Base-by-base conservation (phyloP, 257 asterid genomes). In the Euphrasia confusa region DNA sequence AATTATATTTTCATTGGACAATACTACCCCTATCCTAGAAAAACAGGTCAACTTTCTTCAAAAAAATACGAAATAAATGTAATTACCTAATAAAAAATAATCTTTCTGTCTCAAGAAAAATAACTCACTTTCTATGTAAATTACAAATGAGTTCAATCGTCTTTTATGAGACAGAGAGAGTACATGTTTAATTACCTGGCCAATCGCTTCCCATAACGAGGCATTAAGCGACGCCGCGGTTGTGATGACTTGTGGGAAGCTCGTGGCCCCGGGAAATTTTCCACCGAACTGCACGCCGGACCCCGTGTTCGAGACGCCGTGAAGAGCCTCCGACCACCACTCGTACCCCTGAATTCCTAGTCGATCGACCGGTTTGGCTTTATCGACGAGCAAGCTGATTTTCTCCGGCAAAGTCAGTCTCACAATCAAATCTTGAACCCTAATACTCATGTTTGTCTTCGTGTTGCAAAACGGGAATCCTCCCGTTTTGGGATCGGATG, bases 311-410 rank as follows among this genome's bases (percentile, higher is more conserved):
- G 97, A 81, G 18, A 90, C 89, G 42, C 97, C 97, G 68, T 90
- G 97, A 2, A 90, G 84, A 0, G 96, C 97, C 83, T 90, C 97
- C 44, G 95, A 87, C 97, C 97, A 90, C 97, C 97, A 87, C 80
- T 90, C 95, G 64, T 81, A 87, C 15, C 96, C 89, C 33, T 48
- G 66, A 0, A 90, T 82, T 3, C 96, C 97, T 2, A 87, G 65
- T 63, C 97, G 68, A n/a, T 67, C 77, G 0, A 90, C 79, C 14
- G 94, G 88, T 0, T 96, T 95, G 4, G 96, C 97, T 76, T 85
- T 87, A 54, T 87, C 87, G 8, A 83, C 97, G 1, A 90, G 61
- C 18, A 64, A 61, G 64, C 89, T 64, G 0, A 85, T 79, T 44
- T 90, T 90, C 61, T 90, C 97, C 55, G 56, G 87, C 78, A 90